Conservation (phyloP, 768 basidiomycete genomes). For the Xerocomellus chrysenteron region DNA sequence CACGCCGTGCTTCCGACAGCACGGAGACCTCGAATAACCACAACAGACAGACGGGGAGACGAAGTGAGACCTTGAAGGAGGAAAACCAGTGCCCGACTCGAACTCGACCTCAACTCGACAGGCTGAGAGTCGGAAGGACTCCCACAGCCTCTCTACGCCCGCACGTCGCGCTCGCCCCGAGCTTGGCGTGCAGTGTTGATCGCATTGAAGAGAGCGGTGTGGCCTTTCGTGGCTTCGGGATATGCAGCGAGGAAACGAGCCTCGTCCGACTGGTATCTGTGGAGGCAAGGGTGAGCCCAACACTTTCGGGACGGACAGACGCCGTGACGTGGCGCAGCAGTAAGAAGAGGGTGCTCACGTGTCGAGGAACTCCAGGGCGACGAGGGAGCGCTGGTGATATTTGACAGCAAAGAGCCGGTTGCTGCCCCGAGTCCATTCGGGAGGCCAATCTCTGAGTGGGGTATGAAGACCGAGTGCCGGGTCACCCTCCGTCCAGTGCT, state of each 20-base stretch:
- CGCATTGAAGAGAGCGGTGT: neutral
- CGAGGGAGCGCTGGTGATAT: neutral
- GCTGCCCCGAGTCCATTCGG: neutral
- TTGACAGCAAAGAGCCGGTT: neutral
- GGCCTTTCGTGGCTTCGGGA: neutral
- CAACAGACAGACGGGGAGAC: too few species aligned
- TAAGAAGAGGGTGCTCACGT: too few species aligned
- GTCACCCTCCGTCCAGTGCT: neutral
- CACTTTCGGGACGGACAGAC: too few species aligned
- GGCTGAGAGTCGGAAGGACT: too few species aligned
- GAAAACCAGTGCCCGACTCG: too few species aligned
- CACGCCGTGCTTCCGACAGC: too few species aligned
- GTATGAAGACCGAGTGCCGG: neutral
- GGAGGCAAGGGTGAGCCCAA: too few species aligned
- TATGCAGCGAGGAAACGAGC: neutral
- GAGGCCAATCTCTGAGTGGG: neutral
- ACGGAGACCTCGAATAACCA: too few species aligned
- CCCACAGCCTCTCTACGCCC: too few species aligned
- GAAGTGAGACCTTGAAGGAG: too few species aligned
- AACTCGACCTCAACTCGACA: too few species aligned
- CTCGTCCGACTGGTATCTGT: neutral
- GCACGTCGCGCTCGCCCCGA: neutral
- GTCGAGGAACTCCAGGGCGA: neutral
- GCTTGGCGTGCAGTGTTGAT: neutral
- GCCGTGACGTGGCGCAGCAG: too few species aligned